Evolutionary conservation across 805 yeast species (phyloP).

Genomic region (Aciculoconidium aculeatum): DNA sequence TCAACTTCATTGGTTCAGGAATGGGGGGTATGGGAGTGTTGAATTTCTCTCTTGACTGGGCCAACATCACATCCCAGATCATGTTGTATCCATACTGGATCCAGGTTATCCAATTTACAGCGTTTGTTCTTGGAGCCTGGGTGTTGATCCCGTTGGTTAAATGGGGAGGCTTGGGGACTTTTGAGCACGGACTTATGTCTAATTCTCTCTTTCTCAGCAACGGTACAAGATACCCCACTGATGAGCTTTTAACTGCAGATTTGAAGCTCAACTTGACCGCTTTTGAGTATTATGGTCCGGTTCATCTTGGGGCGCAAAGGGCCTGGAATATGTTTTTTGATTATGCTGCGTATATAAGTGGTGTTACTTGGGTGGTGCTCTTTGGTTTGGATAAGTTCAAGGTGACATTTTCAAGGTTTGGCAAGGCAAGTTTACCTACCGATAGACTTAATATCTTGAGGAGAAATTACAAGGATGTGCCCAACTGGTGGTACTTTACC

Average conservation of each 20-base stretch:
- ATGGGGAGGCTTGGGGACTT: constrained; percentile 31
- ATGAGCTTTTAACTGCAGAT: constrained; percentile 33
- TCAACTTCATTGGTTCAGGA: constrained; percentile 47
- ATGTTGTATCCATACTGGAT: constrained; percentile 51
- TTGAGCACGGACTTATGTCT: constrained; percentile 41
- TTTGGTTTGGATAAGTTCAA: constrained; percentile 28
- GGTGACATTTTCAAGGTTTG: constrained; percentile 12
- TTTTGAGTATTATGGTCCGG: constrained; percentile 39
- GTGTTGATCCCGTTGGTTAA: constrained; percentile 41
- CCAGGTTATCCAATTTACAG: constrained; percentile 42
- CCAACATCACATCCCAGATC: constrained; percentile 45
- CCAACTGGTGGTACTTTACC: constrained; percentile 34
- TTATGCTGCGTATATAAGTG: constrained; percentile 47
- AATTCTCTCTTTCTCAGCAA: constrained; percentile 32
- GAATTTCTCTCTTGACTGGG: constrained; percentile 47
- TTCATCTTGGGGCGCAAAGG: constrained; percentile 43
- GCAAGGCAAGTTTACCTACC: constrained; percentile 11
- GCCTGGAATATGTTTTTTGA: constrained; percentile 49
- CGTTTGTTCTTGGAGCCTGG: constrained; percentile 46
- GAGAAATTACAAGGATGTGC: constrained; percentile 36
- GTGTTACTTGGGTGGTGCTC: constrained; percentile 39
- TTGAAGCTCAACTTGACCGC: constrained; percentile 41
- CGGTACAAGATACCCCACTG: constrained; percentile 40
- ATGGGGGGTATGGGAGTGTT: constrained; percentile 48
- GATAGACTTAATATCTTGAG: constrained; percentile 41